Base-by-base conservation (phyloP, 352 stramenopile species). In the Globisporangium middletonii region DNA sequence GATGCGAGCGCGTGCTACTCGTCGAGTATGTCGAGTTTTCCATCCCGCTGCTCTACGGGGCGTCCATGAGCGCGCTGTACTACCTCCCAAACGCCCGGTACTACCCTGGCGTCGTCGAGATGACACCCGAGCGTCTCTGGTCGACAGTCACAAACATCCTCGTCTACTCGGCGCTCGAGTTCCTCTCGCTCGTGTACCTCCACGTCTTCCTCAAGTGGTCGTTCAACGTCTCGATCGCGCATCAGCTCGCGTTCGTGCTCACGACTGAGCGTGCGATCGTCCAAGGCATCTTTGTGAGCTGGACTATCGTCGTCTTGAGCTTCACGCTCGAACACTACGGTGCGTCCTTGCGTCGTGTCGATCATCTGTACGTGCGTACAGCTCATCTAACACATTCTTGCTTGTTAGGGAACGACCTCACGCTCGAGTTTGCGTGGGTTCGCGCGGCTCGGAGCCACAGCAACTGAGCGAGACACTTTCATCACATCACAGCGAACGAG, bases 161-260 rank as follows among this genome's bases (percentile, higher is more conserved):
- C 1, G 57, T 74, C 4, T 64, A 71, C 27, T 60, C 58, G 11
- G 28, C 59, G 13, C 44, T 73, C 26, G 62, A 74, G 53, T 5
- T 69, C n/a, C n/a, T 67, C 12, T 67, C 71, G 11, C 59, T 75
- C 13, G n/a, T 49, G 3, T 30, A 3, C 7, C 13, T 63, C 2
- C 45, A 70, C 19, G 2, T 64, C 3, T 30, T 60, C 9, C 38
- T 77, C 1, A 62, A 62, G 33, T 43, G 60, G 28, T 63, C 54
- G 41, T 59, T 79, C 30, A 61, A 48, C 2, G 65, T 68, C 19
- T 68, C 65, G 7, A 47, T 59, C 0, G 8, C 62, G 9, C 72
- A 77, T 37, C 65, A 73, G 38, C 41, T 78, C 18, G 71, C 65
- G 7, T 83, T 83, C 48, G 71, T 83, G 28, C 62, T 83, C 27